Percentiles rank a stretch among this genome's conserved stretches.
These are phyloP conservation scores for Hyaloperonospora brassicae DNA, from an alignment of 352 stramenopile genomes.

Conservation along the genomic window DNA sequence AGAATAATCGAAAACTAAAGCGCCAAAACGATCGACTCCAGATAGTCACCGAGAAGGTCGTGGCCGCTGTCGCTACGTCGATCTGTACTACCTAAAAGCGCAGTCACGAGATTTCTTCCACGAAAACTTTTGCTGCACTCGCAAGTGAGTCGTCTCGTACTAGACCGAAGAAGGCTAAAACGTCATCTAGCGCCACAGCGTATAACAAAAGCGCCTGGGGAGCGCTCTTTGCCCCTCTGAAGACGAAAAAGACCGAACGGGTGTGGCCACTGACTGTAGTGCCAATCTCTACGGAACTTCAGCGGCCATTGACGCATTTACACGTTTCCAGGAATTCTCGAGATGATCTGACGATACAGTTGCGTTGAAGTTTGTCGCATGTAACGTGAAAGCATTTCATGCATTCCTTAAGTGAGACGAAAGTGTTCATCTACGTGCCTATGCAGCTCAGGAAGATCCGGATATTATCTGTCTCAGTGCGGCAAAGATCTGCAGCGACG, in stretches of 20 bases:
- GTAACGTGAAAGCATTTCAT: slow-evolving; percentile 81
- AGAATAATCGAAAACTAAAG: too few species aligned
- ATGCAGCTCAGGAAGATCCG: slow-evolving; percentile 68
- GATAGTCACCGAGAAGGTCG: too few species aligned
- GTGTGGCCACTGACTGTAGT: slow-evolving; percentile 18
- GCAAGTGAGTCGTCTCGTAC: too few species aligned
- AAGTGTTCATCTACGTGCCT: slow-evolving; percentile 56
- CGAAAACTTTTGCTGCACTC: too few species aligned
- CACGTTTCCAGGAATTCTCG: slow-evolving; percentile 45
- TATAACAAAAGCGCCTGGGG: slow-evolving; percentile 34
- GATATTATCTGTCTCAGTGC: slow-evolving; percentile 81
- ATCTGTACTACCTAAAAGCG: too few species aligned
- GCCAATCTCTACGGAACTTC: slow-evolving; percentile 31
- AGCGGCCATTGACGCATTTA: slow-evolving; percentile 40
- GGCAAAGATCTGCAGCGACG: slow-evolving; percentile 70
- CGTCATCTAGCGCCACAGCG: too few species aligned
- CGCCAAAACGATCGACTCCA: too few species aligned
- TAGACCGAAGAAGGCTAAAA: too few species aligned
- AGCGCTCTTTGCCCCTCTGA: slow-evolving; percentile 25
- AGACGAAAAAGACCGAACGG: slow-evolving; percentile 13
- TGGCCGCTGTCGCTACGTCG: too few species aligned
- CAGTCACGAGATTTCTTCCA: too few species aligned
- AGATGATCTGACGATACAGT: slow-evolving; percentile 6
- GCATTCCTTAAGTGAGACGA: slow-evolving; percentile 68
- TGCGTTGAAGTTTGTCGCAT: slow-evolving; percentile 51